phyloP scores from a whole-genome alignment of 805 yeast genomes.

The Ogataea haglerorum region DNA sequence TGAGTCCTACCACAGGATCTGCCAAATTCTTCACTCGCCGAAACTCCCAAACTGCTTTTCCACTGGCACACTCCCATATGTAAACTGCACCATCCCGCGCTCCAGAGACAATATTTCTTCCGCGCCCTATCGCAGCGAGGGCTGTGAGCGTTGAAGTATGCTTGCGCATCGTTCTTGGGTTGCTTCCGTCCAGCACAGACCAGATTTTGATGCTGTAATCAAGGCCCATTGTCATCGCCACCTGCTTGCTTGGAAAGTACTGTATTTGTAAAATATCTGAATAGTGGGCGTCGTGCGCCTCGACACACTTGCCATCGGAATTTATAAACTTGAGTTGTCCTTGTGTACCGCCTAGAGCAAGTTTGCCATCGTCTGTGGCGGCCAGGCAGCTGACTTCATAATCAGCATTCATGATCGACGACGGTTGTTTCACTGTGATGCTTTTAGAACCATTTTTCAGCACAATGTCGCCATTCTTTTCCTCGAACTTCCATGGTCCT shows the following conservation, averaged over 20 bases:
- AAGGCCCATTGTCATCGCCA: slow-evolving; percentile 51
- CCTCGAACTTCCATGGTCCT: slow-evolving; percentile 1
- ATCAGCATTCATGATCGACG: neutral
- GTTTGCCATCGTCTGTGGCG: slow-evolving; percentile 5
- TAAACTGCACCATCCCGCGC: slow-evolving; percentile 52
- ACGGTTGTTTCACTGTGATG: neutral
- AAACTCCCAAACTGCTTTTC: slow-evolving; percentile 40
- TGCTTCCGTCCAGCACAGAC: slow-evolving; percentile 46
- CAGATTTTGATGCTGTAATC: slow-evolving; percentile 63
- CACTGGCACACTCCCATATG: slow-evolving; percentile 71
- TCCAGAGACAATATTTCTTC: slow-evolving; percentile 61
- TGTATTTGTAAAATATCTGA: slow-evolving; percentile 40
- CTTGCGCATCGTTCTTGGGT: slow-evolving; percentile 48
- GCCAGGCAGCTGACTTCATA: slow-evolving; percentile 6
- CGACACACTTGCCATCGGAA: neutral
- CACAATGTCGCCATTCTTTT: neutral
- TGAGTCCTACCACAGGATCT: slow-evolving; percentile 35
- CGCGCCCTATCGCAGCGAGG: slow-evolving; percentile 53
- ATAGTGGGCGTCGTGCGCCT: slow-evolving; percentile 44
- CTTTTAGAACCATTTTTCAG: neutral
- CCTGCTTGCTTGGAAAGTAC: slow-evolving; percentile 66
- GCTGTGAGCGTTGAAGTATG: slow-evolving; percentile 51
- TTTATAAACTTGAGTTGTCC: slow-evolving; percentile 16
- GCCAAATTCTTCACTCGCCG: slow-evolving; percentile 32
- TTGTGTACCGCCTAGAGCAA: slow-evolving; percentile 17